Evolutionary conservation across 2,329 filamentous ascomycete species (phyloP).

Genomic region (Dothiorella sarmentorum): DNA sequence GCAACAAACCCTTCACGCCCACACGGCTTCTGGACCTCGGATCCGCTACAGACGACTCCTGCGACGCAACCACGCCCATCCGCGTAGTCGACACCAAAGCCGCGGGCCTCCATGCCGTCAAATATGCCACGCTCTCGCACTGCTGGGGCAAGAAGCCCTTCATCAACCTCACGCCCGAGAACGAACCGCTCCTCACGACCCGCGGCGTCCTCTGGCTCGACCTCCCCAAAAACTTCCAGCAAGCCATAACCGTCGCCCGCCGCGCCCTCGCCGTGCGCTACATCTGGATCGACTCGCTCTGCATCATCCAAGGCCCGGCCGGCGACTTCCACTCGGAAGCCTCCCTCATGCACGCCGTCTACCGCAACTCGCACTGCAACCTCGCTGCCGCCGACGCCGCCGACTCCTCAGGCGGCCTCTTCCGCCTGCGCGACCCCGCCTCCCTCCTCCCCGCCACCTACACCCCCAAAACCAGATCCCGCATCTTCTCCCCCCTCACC

Average conservation of each 20-base stretch:
- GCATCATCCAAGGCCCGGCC: constrained; percentile 19
- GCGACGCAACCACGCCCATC: constrained; percentile 11
- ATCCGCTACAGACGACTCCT: not conserved
- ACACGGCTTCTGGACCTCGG: constrained; percentile 26
- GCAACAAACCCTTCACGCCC: constrained; percentile 20
- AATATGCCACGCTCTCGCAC: constrained; percentile 25
- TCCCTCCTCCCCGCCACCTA: constrained; percentile 23
- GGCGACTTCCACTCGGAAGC: constrained; percentile 26
- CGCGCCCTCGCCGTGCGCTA: constrained; percentile 19
- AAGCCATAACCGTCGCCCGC: constrained; percentile 25
- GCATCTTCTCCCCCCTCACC: constrained; percentile 19
- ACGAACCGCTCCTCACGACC: constrained; percentile 2
- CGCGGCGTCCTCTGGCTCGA: constrained; percentile 21
- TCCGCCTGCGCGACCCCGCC: constrained; percentile 22
- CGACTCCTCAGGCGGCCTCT: constrained; percentile 24
- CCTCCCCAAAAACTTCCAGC: constrained; percentile 26
- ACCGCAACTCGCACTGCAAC: constrained; percentile 30
- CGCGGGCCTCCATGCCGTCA: constrained; percentile 20
- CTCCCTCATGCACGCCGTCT: constrained; percentile 28
- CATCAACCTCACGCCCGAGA: constrained; percentile 12
- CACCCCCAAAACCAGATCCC: constrained; percentile 21
- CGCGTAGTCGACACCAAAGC: constrained; percentile 23
- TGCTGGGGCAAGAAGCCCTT: constrained; percentile 27
- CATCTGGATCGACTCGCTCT: constrained; percentile 24
- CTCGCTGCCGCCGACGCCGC: constrained; percentile 27